These are phyloP conservation scores for Umbellularia californica DNA, from an alignment of 164 flowering plant species.

Conservation along the genomic window DNA sequence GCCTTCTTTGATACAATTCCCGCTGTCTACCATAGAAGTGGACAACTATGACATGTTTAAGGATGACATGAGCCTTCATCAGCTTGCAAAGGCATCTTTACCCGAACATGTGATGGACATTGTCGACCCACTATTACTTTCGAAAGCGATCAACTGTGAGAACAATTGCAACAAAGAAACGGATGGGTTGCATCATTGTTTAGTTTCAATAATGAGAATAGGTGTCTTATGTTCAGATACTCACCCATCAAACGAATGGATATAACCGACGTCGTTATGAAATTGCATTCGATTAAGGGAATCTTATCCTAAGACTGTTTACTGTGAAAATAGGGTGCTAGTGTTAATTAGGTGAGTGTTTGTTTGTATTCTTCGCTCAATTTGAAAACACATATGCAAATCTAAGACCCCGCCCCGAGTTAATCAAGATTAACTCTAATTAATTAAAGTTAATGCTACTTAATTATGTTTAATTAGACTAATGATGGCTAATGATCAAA, in stretches of 20 bases:
- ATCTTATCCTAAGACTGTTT: not conserved
- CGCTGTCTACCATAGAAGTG: too few species aligned
- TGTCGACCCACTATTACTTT: not conserved
- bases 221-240: not conserved
- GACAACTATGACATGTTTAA: not conserved
- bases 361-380: too few species aligned
- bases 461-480: too few species aligned
- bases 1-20: too few species aligned
- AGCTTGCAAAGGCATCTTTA: not conserved
- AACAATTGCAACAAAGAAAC: not conserved
- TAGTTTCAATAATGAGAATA: not conserved
- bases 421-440: too few species aligned
- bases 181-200: not conserved
- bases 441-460: too few species aligned
- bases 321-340: too few species aligned
- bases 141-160: not conserved
- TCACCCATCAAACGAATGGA: not conserved
- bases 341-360: too few species aligned
- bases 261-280: not conserved
- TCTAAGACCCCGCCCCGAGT: too few species aligned
- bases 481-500: too few species aligned
- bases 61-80: not conserved
- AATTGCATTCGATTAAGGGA: not conserved
- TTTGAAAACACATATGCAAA: too few species aligned
- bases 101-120: not conserved